Evolutionary conservation across 1,139 yeast genomes (phyloP), one percentile per base, ranked within the genome.

Genomic region (Blastobotrys apis): DNA sequence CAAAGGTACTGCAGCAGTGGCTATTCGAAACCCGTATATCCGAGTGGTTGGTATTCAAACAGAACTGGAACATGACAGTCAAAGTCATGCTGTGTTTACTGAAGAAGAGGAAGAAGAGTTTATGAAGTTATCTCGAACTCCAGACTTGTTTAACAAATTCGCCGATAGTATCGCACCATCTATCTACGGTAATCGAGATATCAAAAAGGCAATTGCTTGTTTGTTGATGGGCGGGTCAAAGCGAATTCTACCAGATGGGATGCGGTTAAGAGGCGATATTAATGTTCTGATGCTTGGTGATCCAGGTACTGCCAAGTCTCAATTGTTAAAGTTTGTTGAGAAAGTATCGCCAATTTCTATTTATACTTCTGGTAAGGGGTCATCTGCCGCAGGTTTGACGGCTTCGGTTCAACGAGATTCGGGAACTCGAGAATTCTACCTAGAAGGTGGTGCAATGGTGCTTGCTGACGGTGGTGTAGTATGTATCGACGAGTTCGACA

Each of bases 371-470:
- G 99, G 99, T 71, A 92, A 92, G 62, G 99, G 99, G 58, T 92
- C 98, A 0, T 90, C 97, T 17, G 99, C 99, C 1, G 99, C 97
- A 4, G 99, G 99, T 79, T 76, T 92, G 65, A 92, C 99, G 1
- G 98, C 98, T 0, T 84, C 95, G 10, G 97, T 92, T 22, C 98
- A 92, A 67, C 76, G 97, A 63, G 97, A 92, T 61, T 76, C 87
- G 0, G 73, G 75, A 32, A 84, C 96, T 0, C 74, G 96, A 53
- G 98, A 92, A 57, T 92, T 92, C 63, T 92, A 85, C 63, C 72
- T 92, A 47, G 99, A 92, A 75, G 98, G 99, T 51, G 99, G 99
- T 67, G 99, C 99, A 9, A 88, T 92, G 97, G 98, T 92, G 16
- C 73, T 92, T 47, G 98, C 99, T 0, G 99, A 92, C 68, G 97